A percentile compares a stretch with the other conserved stretches of the same genome.
These are phyloP conservation scores for Elasticomyces elasticus DNA, from an alignment of 495 filamentous ascomycete species.

Conservation along the genomic window DNA sequence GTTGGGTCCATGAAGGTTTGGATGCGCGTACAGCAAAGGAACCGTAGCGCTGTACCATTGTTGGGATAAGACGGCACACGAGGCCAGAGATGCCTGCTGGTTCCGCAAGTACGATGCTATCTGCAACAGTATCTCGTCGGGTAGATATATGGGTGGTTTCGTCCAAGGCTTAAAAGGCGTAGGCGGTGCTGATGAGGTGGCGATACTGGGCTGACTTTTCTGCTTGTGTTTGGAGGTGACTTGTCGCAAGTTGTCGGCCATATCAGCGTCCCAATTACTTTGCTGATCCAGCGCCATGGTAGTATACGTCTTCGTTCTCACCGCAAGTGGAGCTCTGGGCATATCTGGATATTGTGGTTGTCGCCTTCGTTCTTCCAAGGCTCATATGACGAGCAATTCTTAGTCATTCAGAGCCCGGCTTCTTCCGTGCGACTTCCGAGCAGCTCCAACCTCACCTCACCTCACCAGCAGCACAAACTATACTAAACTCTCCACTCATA, in stretches of 20 bases:
- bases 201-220: too few species aligned
- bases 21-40: slow-evolving; percentile 45
- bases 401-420: too few species aligned
- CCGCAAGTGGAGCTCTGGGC: too few species aligned
- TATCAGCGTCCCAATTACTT: slow-evolving; percentile 18
- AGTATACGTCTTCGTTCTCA: background rate
- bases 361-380: too few species aligned
- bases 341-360: too few species aligned
- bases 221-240: background rate
- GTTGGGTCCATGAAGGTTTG: slow-evolving; percentile 42
- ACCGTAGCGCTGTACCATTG: slow-evolving; percentile 56
- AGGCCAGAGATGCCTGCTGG: slow-evolving; percentile 39
- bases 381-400: too few species aligned
- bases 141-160: slow-evolving; percentile 21
- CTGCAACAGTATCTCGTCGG: slow-evolving; percentile 45
- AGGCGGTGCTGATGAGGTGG: background rate
- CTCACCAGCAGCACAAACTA: too few species aligned
- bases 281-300: slow-evolving; percentile 18
- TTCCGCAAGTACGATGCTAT: slow-evolving; percentile 30
- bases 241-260: slow-evolving; percentile 17
- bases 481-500: background rate
- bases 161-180: background rate
- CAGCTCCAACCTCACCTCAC: background rate
- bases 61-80: slow-evolving; percentile 48
- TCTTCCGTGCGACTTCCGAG: background rate